These are phyloP conservation scores for Amaranthus cruentus DNA, from an alignment of 148 eudicot species.

Conservation along the genomic window DNA sequence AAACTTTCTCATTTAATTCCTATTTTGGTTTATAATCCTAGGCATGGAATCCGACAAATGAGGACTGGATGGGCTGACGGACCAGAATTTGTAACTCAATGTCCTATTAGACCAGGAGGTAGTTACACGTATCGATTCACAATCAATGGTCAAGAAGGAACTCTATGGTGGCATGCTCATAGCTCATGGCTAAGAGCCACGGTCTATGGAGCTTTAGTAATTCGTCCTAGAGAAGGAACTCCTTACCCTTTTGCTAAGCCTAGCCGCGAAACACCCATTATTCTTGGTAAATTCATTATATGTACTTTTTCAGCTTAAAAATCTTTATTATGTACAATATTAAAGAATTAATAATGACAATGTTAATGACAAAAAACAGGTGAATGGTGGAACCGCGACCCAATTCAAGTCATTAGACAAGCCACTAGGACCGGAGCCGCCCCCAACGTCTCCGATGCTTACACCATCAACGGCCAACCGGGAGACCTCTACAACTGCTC, in stretches of 20 bases:
- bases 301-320: not conserved
- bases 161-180: constrained; percentile 98
- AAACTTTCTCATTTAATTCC: not conserved
- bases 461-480: constrained; percentile 91
- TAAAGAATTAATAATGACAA: not conserved
- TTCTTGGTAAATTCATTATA: constrained; percentile 53
- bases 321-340: not conserved
- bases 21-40: constrained; percentile 8
- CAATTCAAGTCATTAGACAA: constrained; percentile 52
- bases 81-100: constrained; percentile 90
- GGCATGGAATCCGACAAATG: constrained; percentile 92
- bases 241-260: constrained; percentile 86
- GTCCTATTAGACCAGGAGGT: constrained; percentile 85
- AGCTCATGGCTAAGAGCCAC: constrained; percentile 97
- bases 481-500: constrained; percentile 93
- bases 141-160: constrained; percentile 83
- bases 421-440: constrained; percentile 77
- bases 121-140: constrained; percentile 81
- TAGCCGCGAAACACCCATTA: constrained; percentile 60
- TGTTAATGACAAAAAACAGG: constrained; percentile 33
- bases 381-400: constrained; percentile 94
- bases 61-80: constrained; percentile 99
- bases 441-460: constrained; percentile 85
- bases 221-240: constrained; percentile 71
- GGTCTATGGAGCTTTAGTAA: constrained; percentile 79